Evolutionary conservation across 2,329 filamentous ascomycete species (phyloP).

Genomic region (Hypoxylon sp.): DNA sequence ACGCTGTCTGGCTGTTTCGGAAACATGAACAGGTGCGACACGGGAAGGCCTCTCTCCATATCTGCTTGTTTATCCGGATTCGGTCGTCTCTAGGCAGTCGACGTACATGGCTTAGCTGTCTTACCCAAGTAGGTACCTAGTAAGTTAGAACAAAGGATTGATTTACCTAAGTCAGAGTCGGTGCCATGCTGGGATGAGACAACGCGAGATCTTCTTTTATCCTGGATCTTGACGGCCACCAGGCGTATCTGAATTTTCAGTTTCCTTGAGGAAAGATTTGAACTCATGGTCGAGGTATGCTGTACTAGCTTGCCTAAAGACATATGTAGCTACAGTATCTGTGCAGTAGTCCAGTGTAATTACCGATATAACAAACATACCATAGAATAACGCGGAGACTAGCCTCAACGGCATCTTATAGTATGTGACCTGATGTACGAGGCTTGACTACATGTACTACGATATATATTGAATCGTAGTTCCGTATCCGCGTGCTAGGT

Average conservation of each 20-base stretch:
- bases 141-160: too few relatives aligned
- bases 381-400: too few relatives aligned
- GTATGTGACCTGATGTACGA: background rate
- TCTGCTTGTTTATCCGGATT: slow-evolving; percentile 25
- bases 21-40: too few relatives aligned
- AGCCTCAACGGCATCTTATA: too few relatives aligned
- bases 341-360: too few relatives aligned
- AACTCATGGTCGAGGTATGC: background rate
- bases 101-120: slow-evolving; percentile 10
- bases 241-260: background rate
- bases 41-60: background rate
- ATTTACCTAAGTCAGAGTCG: slow-evolving; percentile 1
- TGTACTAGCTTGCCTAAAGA: too few relatives aligned
- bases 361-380: too few relatives aligned
- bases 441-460: slow-evolving; percentile 2
- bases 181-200: slow-evolving; percentile 17
- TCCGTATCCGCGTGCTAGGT: background rate
- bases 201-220: slow-evolving; percentile 2
- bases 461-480: background rate
- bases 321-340: too few relatives aligned
- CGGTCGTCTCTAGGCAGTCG: slow-evolving; percentile 12
- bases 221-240: slow-evolving; percentile 9
- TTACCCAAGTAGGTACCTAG: too few relatives aligned
- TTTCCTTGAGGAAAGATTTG: too few relatives aligned
- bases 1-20: too few relatives aligned